Base-by-base conservation (phyloP, 495 filamentous ascomycete species). In the Aspergillus biplanus region DNA sequence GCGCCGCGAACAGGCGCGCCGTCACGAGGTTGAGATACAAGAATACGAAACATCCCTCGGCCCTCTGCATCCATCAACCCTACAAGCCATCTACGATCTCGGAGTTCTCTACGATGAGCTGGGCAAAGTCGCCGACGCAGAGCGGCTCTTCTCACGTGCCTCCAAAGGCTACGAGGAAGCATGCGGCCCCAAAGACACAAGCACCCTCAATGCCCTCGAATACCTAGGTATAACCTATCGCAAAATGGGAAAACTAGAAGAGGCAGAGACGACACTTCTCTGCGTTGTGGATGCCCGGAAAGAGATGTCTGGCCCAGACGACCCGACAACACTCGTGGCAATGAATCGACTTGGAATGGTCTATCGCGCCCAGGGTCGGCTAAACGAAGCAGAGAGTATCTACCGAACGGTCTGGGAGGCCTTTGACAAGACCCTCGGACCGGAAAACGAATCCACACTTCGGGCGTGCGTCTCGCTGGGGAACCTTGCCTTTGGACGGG, bases 311-410 rank as follows among this genome's bases (percentile, higher is more conserved):
- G 48, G 48, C 18, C 6, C 21, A 27, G 48, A 50, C 13, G 8
- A 50, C 15, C 48, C 48, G 15, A 16, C 48, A 16, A 50, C 48
- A 4, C 18, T 50, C 4, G 48, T 50, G 2, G 5, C 48, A 9
- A 50, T 50, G 15, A 50, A 50, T 27, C 48, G 48, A 16, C 48
- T 50, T 12, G 48, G 48, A 5, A 50, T 50, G 48, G 48, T 50
- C 8, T 50, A 50, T 18, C 18, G 15, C 13, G 48, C 48, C 4
- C 48, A 50, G 21, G 18, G 18, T 12, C 15, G 18, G 7, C 21
- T 50, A 9, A 13, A 16, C 5, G 48, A 15, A 21, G 48, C 48
- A 15, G 48, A 50, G 48, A 7, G 9, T 3, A 50, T 27, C 15
- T n/a, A 8, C 6, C 9, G 3, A 8, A 8, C 15, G 18, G 15